phyloP scores from a whole-genome alignment of 1,284 basidiomycete genomes.

The Naganishia cerealis region DNA sequence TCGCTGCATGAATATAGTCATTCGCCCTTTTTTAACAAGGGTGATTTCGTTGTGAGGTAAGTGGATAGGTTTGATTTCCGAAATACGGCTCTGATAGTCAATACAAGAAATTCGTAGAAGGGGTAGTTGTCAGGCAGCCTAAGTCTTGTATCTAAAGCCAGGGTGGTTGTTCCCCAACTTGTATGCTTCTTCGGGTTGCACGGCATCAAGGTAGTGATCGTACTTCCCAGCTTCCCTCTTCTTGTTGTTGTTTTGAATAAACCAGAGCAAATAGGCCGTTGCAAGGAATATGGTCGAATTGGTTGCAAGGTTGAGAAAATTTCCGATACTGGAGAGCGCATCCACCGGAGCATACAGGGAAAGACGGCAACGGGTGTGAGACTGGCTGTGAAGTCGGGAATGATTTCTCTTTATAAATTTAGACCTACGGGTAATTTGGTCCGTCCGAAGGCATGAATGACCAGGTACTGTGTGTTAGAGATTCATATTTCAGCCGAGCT shows the following conservation, averaged over 20 bases:
- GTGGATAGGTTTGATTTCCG: no score
- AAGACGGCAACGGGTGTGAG: background rate
- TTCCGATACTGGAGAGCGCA: constrained; percentile 10
- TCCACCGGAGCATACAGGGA: background rate
- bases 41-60: no score
- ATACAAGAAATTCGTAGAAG: no score
- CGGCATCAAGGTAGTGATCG: constrained; percentile 24
- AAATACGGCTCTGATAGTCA: no score
- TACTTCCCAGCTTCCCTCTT: constrained; percentile 29
- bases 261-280: constrained; percentile 6
- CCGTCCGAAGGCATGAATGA: constrained; percentile 1
- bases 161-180: constrained; percentile 31
- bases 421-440: background rate
- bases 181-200: constrained; percentile 12
- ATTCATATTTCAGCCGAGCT: background rate
- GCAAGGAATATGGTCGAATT: background rate
- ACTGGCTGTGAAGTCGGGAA: background rate
- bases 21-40: no score
- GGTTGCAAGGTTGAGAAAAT: constrained; percentile 20
- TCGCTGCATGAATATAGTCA: no score
- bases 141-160: constrained; percentile 25
- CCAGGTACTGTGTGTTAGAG: background rate
- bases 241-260: constrained; percentile 21
- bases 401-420: background rate
- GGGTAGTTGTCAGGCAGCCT: background rate